Evolutionary conservation across 2,329 filamentous ascomycete genomes (phyloP), one percentile per base, ranked within the genome.

Genomic region (Calonectria hongkongensis): DNA sequence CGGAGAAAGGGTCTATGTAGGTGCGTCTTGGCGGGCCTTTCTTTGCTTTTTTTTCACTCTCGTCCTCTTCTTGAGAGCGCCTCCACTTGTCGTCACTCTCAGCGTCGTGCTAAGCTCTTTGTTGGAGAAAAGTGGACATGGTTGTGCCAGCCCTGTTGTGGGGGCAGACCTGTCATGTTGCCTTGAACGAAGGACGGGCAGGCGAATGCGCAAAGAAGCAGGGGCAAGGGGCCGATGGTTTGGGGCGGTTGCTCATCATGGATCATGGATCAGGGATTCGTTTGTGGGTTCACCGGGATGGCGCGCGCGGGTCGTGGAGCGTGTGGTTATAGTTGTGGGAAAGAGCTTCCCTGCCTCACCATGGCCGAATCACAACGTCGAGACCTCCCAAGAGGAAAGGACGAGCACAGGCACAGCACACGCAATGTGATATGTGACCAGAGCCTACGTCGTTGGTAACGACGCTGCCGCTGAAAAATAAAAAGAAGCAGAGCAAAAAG

Each of bases 401-500:
- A 21, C 16, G 39, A 60, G 54, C 25, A 33, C 30, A 36, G 36
- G 21, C 54, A 39, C 36, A 39, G 30, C n/a, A 21, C 54, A 13
- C 36, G 21, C 54, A 60, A 60, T 71, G 50, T 72, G 73, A 79
- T 54, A 73, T 77, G 68, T 74, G 78, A 74, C 70, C 13, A 60
- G 54, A 41, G 33, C 18, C 54, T 9, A 36, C 36, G 25, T 15
- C 36, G n/a, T 36, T 41, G n/a, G 33, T 39, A 60, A 48, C 45
- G n/a, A 48, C 43, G 43, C 45, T 43, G 45, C 45, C 21, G 45
- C 45, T 21, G 45, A 21, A 36, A 36, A 36, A 36, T 9, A 36
- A 12, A 36, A 25, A 45, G 43, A 45, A 48, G 12, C 10, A 21
- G 21, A 48, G 12, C 21, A 21, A 48, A 47, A 47, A 48, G 10